Percentiles rank a stretch among this genome's conserved stretches.
Evolutionary conservation across 345 rosid species (phyloP).

Genomic region (Euphorbia pulcherrima): DNA sequence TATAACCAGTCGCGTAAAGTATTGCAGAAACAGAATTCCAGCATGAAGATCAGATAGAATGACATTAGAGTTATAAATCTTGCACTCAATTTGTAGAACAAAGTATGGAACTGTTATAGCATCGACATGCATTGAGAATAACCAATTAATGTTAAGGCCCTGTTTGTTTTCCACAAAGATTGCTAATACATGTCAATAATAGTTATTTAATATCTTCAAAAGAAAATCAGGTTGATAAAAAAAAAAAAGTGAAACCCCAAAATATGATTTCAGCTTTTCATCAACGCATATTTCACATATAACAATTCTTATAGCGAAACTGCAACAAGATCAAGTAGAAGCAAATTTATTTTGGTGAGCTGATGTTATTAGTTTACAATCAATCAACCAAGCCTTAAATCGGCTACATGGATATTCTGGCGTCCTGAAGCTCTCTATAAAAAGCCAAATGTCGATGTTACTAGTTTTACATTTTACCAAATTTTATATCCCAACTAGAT

Average conservation of each 20-base stretch:
- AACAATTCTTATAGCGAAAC: background rate
- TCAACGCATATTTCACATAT: background rate
- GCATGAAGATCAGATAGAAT: background rate
- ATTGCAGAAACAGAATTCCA: background rate
- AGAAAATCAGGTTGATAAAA: background rate
- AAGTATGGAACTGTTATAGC: background rate
- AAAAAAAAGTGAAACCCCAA: background rate
- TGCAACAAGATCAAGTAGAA: background rate
- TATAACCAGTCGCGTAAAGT: background rate
- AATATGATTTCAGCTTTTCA: background rate
- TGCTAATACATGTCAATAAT: background rate
- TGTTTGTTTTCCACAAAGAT: background rate
- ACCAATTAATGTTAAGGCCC: background rate
- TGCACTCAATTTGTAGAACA: slow-evolving; percentile 1
- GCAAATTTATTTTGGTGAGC: background rate
- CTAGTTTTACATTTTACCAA: background rate
- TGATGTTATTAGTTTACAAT: background rate
- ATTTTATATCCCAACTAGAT: background rate
- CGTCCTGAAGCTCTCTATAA: too few relatives aligned
- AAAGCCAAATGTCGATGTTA: too few relatives aligned
- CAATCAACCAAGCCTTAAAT: too few relatives aligned
- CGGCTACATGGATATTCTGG: too few relatives aligned
- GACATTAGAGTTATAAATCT: background rate
- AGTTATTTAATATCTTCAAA: background rate
- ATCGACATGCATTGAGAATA: background rate